A percentile compares a stretch with the other conserved stretches of the same genome.
Evolutionary conservation across 441 rosid species (phyloP).

Genomic region (Populus hybrid): DNA sequence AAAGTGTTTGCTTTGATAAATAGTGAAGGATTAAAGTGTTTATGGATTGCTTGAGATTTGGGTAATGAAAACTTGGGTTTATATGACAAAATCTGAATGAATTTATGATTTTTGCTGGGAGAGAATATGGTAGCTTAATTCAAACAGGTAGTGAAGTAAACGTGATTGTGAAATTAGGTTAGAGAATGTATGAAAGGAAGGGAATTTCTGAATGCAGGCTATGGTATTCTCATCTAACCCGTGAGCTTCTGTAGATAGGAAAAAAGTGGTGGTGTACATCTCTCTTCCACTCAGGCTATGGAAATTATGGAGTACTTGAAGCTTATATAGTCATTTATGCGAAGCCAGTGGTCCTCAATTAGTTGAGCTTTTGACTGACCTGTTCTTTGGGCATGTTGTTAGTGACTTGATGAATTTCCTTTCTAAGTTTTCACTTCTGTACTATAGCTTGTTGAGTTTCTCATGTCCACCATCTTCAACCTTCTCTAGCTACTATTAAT

Average conservation of each 20-base stretch:
- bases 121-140: neutral
- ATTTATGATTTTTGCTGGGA: neutral
- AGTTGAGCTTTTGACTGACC: neutral
- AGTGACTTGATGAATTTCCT: neutral
- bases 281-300: neutral
- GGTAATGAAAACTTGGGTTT: neutral
- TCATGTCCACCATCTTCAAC: neutral
- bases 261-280: neutral
- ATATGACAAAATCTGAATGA: neutral
- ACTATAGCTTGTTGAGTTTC: neutral
- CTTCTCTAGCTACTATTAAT: neutral
- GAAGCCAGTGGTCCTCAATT: neutral
- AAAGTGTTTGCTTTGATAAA: neutral
- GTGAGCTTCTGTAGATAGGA: neutral
- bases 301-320: neutral
- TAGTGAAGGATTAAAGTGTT: neutral
- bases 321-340: neutral
- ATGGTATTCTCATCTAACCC: neutral
- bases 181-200: neutral
- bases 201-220: neutral
- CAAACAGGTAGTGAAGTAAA: neutral
- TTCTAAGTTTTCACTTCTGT: neutral
- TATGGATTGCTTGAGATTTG: neutral
- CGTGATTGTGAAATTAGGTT: neutral
- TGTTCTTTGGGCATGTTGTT: neutral